phyloP scores from a whole-genome alignment of 176 grass and related monocot genomes.

The Elaeis guineensis region DNA sequence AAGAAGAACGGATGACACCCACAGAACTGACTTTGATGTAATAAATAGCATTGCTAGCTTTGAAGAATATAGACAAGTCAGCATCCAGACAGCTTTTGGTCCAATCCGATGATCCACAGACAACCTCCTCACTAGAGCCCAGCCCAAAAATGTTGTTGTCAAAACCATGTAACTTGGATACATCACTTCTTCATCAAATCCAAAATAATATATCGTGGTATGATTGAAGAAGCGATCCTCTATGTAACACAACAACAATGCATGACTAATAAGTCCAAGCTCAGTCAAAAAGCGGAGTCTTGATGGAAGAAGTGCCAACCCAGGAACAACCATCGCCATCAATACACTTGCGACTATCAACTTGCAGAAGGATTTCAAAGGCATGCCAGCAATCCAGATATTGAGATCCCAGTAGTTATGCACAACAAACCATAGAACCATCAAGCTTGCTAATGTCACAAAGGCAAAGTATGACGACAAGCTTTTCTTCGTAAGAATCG shows the following conservation, averaged over 20 bases:
- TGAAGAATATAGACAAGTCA: constrained; percentile 87
- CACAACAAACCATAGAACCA: constrained; percentile 98
- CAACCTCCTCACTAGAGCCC: constrained; percentile 79
- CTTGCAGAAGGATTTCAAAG: constrained; percentile 88
- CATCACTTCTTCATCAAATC: constrained; percentile 85
- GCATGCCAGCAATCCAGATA: constrained; percentile 97
- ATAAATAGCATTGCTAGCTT: constrained; percentile 96
- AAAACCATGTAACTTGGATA: constrained; percentile 97
- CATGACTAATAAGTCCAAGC: constrained; percentile 80
- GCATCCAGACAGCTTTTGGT: constrained; percentile 79
- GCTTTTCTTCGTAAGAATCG: constrained; percentile 91
- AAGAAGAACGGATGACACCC: constrained; percentile 82
- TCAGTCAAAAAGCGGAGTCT: constrained; percentile 76
- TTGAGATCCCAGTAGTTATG: constrained; percentile 98
- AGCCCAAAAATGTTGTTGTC: constrained; percentile 67
- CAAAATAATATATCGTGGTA: constrained; percentile 88
- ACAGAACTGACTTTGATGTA: constrained; percentile 79
- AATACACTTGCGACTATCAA: constrained; percentile 75
- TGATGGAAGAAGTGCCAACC: constrained; percentile 72
- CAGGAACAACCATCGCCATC: constrained; percentile 83
- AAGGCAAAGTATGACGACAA: constrained; percentile 96
- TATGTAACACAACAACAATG: constrained; percentile 83
- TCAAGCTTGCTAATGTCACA: constrained; percentile 77
- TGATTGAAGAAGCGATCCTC: constrained; percentile 95
- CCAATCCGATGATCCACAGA: constrained; percentile 68